Conservation (phyloP, 139 green algal genomes). For the Parachlorella kessleri region DNA sequence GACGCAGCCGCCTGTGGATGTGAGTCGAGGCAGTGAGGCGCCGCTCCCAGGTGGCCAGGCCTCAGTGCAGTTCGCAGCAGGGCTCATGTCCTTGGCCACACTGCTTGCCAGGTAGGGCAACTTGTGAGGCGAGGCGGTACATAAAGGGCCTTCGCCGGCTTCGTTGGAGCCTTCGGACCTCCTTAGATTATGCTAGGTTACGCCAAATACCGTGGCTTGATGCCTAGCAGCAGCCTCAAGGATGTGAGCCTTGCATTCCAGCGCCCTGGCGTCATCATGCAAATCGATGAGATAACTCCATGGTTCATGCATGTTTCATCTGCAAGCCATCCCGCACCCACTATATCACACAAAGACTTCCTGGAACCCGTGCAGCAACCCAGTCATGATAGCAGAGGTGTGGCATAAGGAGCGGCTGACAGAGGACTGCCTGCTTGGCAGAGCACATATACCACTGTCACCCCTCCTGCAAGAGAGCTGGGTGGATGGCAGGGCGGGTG, state of each 20-base stretch:
- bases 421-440: conserved; percentile 40
- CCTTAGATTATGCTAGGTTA: too few species aligned
- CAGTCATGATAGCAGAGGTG: conserved; percentile 34
- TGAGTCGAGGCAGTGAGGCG: conserved; percentile 34
- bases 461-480: conserved; percentile 49
- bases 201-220: too few species aligned
- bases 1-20: conserved; percentile 25
- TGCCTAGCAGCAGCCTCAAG: too few species aligned
- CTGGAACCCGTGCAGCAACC: conserved; percentile 10
- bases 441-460: conserved; percentile 35
- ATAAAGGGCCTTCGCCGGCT: too few species aligned
- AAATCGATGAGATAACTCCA: too few species aligned
- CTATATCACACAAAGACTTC: too few species aligned
- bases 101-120: conserved; percentile 20
- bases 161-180: too few species aligned
- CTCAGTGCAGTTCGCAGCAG: conserved; percentile 20
- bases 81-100: conserved; percentile 29
- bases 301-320: too few species aligned
- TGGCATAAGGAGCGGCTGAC: conserved; percentile 33
- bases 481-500: conserved; percentile 46
- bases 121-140: too few species aligned
- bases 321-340: too few species aligned
- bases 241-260: too few species aligned
- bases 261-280: too few species aligned
- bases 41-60: conserved; percentile 24